phyloP scores from a whole-genome alignment of 192 early-diverging fungal species.

The Podila epicladia region DNA sequence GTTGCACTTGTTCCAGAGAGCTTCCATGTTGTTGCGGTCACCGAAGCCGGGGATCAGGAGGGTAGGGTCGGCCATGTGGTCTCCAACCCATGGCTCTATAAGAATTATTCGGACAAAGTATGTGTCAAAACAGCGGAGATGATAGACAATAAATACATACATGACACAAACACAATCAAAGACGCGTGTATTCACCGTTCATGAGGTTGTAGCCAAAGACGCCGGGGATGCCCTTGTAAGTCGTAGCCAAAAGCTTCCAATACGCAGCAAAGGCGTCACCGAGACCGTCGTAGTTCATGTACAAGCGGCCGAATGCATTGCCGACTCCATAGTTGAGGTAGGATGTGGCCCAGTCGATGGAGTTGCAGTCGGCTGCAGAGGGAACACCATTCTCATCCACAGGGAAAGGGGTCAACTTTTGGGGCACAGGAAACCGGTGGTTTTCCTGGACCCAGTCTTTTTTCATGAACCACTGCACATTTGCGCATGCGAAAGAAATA shows the following conservation, averaged over 20 bases:
- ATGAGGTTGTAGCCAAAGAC: conserved; percentile 72
- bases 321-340: conserved; percentile 56
- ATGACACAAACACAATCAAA: background rate
- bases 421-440: conserved; percentile 47
- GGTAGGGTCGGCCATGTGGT: conserved; percentile 52
- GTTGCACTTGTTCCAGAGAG: conserved; percentile 60
- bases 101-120: too few relatives aligned
- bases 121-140: background rate
- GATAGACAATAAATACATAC: background rate
- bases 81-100: conserved; percentile 64
- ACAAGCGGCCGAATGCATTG: conserved; percentile 62
- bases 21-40: conserved; percentile 55
- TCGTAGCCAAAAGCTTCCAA: conserved; percentile 64
- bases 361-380: conserved; percentile 39
- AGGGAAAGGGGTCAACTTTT: conserved; percentile 48
- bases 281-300: conserved; percentile 62
- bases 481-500: background rate
- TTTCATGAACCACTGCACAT: conserved; percentile 29
- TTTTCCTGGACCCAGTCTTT: conserved; percentile 46
- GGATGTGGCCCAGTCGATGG: conserved; percentile 50
- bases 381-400: conserved; percentile 53
- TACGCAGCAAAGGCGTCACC: conserved; percentile 64
- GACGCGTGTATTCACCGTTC: conserved; percentile 38
- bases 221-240: conserved; percentile 58
- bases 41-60: conserved; percentile 59